Base-by-base conservation (phyloP, 768 basidiomycete species). In the Panaeolus cyanescens region DNA sequence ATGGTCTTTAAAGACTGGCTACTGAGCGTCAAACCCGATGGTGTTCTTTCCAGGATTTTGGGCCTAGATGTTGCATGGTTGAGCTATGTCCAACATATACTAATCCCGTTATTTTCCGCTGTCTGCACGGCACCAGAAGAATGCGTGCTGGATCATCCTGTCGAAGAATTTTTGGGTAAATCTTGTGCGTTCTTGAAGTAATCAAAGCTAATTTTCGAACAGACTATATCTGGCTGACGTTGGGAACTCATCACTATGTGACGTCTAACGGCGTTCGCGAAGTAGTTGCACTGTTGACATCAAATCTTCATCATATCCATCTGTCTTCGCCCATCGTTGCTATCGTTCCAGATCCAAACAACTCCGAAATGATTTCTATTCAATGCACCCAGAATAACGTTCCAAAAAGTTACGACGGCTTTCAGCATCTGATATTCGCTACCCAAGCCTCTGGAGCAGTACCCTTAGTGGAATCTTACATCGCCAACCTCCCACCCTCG, bases 221-320 rank as follows among this genome's bases (percentile, higher is more conserved):
- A 90, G 89, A 91, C 69, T 93, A 91, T 71, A 79, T 90, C 59
- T 88, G 86, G 80, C 72, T 85, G 5, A 91, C 89, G 0, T 69
- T 92, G 15, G 83, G 84, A 20, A 87, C 88, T 0, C 79, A 84
- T 55, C 91, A 93, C 68, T 93, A 90, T 68, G 83, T 88, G 2
- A 84, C 88, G 2, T 65, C 70, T 9, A 75, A 83, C 60, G 89
- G 90, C 12, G 83, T 88, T 3, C 80, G 80, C 22, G 82, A 86
- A 34, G 86, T 87, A 40, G 85, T 89, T 6, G 61, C 71, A 2
- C 77, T 76, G n/a, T 74, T 91, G n/a, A 77, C 80, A 19, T 56
- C 71, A 8, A 69, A 71, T n/a, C 60, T 87, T 9, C 70, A 74
- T 12, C 71, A 87, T 66, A 75, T 89, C 36, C 87, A 90, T 68